phyloP scores from a whole-genome alignment of 352 stramenopile species.

The Pythium utonaiense region DNA sequence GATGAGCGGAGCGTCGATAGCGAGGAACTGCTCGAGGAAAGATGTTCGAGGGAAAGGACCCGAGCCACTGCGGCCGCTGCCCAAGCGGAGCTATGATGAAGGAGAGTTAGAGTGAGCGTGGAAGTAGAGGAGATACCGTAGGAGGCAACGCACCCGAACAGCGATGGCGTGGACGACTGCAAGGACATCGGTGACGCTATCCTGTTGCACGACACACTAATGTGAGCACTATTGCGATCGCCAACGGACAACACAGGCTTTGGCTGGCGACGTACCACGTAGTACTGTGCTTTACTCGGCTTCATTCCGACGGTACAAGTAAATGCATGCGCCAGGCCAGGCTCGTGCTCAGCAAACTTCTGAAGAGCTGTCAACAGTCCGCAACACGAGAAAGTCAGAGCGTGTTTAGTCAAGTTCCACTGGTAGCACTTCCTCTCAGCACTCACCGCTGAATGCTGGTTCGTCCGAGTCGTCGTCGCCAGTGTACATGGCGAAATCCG shows the following conservation, averaged over 20 bases:
- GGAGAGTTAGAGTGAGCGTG: background rate
- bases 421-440: background rate
- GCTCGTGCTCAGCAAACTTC: slow-evolving; percentile 33
- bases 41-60: background rate
- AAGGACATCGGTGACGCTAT: slow-evolving; percentile 53
- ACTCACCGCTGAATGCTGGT: slow-evolving; percentile 63
- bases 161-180: slow-evolving; percentile 47
- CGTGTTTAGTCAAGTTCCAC: too few relatives aligned
- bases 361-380: slow-evolving; percentile 40
- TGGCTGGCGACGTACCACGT: slow-evolving; percentile 84
- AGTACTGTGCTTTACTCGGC: slow-evolving; percentile 93
- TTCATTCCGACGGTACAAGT: slow-evolving; percentile 98
- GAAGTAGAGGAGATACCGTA: background rate
- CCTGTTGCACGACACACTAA: slow-evolving; percentile 18
- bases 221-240: background rate
- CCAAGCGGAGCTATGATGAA: slow-evolving; percentile 19
- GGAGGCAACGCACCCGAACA: slow-evolving; percentile 34
- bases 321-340: slow-evolving; percentile 58
- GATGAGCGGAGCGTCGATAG: slow-evolving; percentile 1
- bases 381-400: too few relatives aligned
- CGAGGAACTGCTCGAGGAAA: slow-evolving; percentile 11
- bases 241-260: too few relatives aligned
- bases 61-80: slow-evolving; percentile 1
- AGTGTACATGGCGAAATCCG: slow-evolving; percentile 95
- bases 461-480: slow-evolving; percentile 98